phyloP scores from a whole-genome alignment of 306 rosid species.

The Malus sieversii region DNA sequence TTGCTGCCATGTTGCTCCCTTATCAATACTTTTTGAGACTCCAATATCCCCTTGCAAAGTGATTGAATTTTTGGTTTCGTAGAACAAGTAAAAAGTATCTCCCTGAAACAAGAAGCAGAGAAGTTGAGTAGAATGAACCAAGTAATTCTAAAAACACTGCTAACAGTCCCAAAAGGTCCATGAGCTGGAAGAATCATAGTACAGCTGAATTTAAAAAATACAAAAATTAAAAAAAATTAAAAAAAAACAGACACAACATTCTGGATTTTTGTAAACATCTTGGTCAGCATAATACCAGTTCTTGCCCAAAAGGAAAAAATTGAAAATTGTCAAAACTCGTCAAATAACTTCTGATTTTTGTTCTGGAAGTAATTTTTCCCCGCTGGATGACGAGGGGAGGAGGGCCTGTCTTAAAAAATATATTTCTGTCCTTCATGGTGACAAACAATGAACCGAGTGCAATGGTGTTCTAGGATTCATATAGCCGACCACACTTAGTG shows the following conservation, averaged over 20 bases:
- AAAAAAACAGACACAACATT: neutral
- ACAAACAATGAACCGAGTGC: neutral
- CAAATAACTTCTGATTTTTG: neutral
- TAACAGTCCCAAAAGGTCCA: neutral
- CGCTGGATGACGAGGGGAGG: neutral
- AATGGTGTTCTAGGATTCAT: too few relatives aligned
- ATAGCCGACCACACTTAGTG: too few relatives aligned
- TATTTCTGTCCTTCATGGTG: neutral
- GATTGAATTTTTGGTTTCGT: constrained; percentile 79
- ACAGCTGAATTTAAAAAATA: neutral
- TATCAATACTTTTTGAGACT: constrained; percentile 81
- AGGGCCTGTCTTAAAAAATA: neutral
- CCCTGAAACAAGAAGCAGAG: constrained; percentile 40
- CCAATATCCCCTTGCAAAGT: constrained; percentile 95
- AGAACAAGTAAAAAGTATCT: constrained; percentile 69
- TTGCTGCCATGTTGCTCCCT: constrained; percentile 91
- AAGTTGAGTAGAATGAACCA: constrained; percentile 12
- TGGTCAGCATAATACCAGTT: neutral
- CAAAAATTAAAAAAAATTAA: neutral
- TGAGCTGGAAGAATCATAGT: neutral
- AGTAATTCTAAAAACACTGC: neutral
- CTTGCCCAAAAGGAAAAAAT: neutral
- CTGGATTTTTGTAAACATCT: neutral
- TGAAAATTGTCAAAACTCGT: neutral
- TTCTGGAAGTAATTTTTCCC: neutral